Percentiles rank a stretch among this genome's conserved stretches.
These are phyloP conservation scores for Fomes fomentarius DNA, from an alignment of 1,284 basidiomycete genomes.

Conservation along the genomic window DNA sequence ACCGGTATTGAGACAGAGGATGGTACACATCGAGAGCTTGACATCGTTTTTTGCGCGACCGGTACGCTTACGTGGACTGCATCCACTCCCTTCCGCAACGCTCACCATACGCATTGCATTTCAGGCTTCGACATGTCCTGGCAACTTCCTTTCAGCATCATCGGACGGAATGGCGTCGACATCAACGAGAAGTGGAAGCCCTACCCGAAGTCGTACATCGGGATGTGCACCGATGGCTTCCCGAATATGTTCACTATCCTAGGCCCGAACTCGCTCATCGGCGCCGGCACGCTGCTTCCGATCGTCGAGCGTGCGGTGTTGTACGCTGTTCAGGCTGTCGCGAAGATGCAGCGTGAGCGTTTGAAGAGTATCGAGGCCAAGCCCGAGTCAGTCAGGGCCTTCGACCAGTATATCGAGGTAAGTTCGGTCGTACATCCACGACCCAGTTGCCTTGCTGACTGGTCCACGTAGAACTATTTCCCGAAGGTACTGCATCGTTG, in stretches of 20 bases:
- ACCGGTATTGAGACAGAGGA: slow-evolving; percentile 59
- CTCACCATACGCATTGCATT: too few relatives aligned
- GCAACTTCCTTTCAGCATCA: slow-evolving; percentile 52
- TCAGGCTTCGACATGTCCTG: slow-evolving; percentile 57
- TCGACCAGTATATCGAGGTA: slow-evolving; percentile 2
- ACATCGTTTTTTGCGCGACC: slow-evolving; percentile 48
- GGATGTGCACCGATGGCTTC: slow-evolving; percentile 58
- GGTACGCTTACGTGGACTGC: slow-evolving; percentile 15
- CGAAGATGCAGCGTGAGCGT: slow-evolving; percentile 62
- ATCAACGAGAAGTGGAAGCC: slow-evolving; percentile 54
- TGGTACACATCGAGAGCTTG: slow-evolving; percentile 54
- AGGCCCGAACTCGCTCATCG: slow-evolving; percentile 59
- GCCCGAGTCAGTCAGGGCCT: neutral
- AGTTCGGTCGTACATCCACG: too few relatives aligned
- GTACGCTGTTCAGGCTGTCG: slow-evolving; percentile 53
- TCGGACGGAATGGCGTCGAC: slow-evolving; percentile 51
- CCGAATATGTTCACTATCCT: slow-evolving; percentile 62
- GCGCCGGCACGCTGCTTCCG: slow-evolving; percentile 54
- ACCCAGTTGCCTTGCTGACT: too few relatives aligned
- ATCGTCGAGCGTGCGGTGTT: slow-evolving; percentile 58
- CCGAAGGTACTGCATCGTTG: neutral
- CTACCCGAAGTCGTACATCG: slow-evolving; percentile 58
- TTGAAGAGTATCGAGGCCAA: slow-evolving; percentile 49
- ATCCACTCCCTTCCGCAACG: too few relatives aligned
- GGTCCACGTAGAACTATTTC: slow-evolving; percentile 14